Base-by-base conservation (phyloP, 495 filamentous ascomycete species). In the Daldinia bambusicola region DNA sequence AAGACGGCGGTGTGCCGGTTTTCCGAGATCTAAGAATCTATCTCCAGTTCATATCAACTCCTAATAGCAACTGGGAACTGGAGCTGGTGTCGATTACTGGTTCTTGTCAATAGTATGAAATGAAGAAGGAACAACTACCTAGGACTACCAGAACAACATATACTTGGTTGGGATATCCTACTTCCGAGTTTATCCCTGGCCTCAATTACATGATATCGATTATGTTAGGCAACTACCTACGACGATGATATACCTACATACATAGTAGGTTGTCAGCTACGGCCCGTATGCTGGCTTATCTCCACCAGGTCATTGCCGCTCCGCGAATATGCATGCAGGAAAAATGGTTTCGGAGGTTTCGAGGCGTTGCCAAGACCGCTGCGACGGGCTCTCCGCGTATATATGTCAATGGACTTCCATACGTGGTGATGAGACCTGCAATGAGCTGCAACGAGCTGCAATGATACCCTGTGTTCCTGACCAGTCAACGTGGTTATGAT, bases 1-100 rank as follows among this genome's bases (percentile, higher is more conserved):
- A 72, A 72, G 70, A 68, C 64, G 40, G 52, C 61, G n/a, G 26
- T 59, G 70, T 72, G 70, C 70, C 70, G 70, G 70, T 68, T 72
- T 72, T 72, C 70, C 70, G 70, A 65, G 60, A 48, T 45, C 41
- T 43, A 37, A 64, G 53, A 18, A 30, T 53, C 30, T 31, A 53
- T 48, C 43, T 48, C 16, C 20, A 48, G 20, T 48, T 18, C 50
- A 53, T 53, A 53, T 7, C 50, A 32, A 30, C 26, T 32, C 50
- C 30, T 31, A 53, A 53, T 32, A 16, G 22, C 50, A 48, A 48
- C 20, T 48, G 18, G 43, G 18, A 22, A 48, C 43, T 9, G 20
- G 20, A 9, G 18, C 22, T 20, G 43, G 43, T 20, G 20, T 48
- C 20, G 43, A 48, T 1, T 26, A 26, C 20, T 8, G 18, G 43